Evolutionary conservation across 768 basidiomycete genomes (phyloP), one percentile per base, ranked within the genome.

Genomic region (Leccinum arenicola): DNA sequence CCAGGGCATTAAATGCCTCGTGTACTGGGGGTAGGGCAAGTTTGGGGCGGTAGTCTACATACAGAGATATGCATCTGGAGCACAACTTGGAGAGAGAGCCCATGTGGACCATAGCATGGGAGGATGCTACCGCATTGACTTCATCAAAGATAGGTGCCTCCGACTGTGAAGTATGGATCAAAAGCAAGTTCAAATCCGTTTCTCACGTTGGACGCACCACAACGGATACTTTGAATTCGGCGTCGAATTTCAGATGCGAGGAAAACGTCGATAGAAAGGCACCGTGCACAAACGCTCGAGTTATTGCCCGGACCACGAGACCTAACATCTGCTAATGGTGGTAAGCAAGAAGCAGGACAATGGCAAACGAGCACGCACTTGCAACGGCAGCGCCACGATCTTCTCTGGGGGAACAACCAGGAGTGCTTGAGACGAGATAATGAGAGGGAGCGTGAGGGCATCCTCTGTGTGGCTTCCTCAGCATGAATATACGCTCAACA

Each of bases 391-490:
- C 0, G 83, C 86, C 59, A 79, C 81, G 47, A 90, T 72, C 64
- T 84, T 86, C 45, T 77, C 69, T 7, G 78, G 71, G 1, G 82
- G 76, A 14, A 90, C 78, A 7, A 84, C 72, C 2, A 84, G 79
- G 2, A 88, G 70, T 17, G 84, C 84, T 53, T 84, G 87, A 6
- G 87, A 83, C 1, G 84, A 80, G 25, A 88, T 67, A 3, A 88
- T 79, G 54, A 86, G 65, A n/a, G 74, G 61, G 23, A 72, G 63
- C 0, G 66, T 78, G 33, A 85, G 77, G 11, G 79, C 72, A 57
- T 82, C 78, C 69, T 74, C 76, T 76, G 59, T 12, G 50, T n/a
- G 21, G 52, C n/a, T 36, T 23, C 47, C 6, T 71, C n/a, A 64
- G 60, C 52, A 48, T 36, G 43, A 23, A 38, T 27, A 33, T 27